A percentile compares a stretch with the other conserved stretches of the same genome.
phyloP scores from a whole-genome alignment of 331 rosid genomes.

The Pyracantha coccinea region DNA sequence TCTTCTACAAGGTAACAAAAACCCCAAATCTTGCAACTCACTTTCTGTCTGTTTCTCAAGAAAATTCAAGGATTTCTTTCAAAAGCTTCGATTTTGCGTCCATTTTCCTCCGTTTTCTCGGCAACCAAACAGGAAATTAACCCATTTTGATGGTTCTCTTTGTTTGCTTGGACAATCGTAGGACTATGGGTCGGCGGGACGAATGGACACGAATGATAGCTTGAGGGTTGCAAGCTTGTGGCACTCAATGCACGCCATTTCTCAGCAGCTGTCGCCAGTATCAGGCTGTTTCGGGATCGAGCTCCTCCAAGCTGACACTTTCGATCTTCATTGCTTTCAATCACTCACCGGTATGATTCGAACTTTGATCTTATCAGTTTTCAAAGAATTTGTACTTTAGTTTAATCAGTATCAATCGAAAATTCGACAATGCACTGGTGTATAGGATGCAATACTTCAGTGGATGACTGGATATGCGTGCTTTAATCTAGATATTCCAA shows the following conservation, averaged over 20 bases:
- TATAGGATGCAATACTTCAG: no score
- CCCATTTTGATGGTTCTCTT: not conserved
- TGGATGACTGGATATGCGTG: no score
- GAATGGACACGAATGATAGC: conserved; percentile 95
- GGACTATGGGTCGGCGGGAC: conserved; percentile 83
- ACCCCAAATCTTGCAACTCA: no score
- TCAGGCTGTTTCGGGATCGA: conserved; percentile 71
- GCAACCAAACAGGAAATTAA: not conserved
- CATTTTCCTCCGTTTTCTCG: not conserved
- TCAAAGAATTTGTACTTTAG: not conserved
- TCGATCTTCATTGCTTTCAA: conserved; percentile 93
- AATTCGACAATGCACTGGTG: no score
- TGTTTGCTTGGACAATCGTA: not conserved
- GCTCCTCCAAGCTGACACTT: conserved; percentile 85
- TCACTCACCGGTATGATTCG: conserved; percentile 57
- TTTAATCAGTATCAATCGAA: not conserved
- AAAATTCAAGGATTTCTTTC: no score
- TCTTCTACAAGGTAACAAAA: conserved; percentile 68
- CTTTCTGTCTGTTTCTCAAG: no score
- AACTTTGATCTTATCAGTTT: not conserved
- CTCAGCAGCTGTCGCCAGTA: conserved; percentile 82
- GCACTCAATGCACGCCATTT: conserved; percentile 99
- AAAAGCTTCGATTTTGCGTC: not conserved
- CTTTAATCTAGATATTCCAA: no score
- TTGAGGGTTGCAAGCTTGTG: conserved; percentile 92